Conservation (phyloP, 2,329 filamentous ascomycete species). For the Juglanconis oblonga region DNA sequence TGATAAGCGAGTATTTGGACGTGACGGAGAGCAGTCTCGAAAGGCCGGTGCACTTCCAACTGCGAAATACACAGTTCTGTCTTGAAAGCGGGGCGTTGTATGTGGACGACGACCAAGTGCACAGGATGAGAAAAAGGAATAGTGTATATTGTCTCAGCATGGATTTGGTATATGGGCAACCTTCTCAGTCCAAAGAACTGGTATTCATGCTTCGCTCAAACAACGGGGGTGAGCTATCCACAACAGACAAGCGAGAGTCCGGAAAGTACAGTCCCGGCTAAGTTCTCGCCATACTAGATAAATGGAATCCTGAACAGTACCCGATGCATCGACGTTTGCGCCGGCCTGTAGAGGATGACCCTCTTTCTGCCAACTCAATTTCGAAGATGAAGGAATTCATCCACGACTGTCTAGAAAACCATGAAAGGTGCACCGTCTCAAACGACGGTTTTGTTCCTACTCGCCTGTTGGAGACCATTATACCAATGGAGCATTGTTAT, state of each 20-base stretch:
- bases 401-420: background rate
- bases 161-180: background rate
- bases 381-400: background rate
- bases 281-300: background rate
- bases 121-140: background rate
- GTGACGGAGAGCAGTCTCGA: background rate
- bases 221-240: background rate
- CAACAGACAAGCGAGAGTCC: too few species aligned
- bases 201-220: background rate
- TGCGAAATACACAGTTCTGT: background rate
- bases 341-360: background rate
- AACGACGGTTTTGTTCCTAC: background rate
- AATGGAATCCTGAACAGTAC: background rate
- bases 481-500: too few species aligned
- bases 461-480: background rate
- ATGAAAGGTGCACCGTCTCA: background rate
- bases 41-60: background rate
- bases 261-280: too few species aligned
- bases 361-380: background rate
- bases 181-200: background rate
- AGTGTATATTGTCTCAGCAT: background rate
- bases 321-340: background rate
- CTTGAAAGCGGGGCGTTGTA: background rate
- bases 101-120: background rate
- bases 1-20: background rate